Evolutionary conservation across 371 early-diverging fungal genomes (phyloP).

Genomic region (Agmasoma carcini): DNA sequence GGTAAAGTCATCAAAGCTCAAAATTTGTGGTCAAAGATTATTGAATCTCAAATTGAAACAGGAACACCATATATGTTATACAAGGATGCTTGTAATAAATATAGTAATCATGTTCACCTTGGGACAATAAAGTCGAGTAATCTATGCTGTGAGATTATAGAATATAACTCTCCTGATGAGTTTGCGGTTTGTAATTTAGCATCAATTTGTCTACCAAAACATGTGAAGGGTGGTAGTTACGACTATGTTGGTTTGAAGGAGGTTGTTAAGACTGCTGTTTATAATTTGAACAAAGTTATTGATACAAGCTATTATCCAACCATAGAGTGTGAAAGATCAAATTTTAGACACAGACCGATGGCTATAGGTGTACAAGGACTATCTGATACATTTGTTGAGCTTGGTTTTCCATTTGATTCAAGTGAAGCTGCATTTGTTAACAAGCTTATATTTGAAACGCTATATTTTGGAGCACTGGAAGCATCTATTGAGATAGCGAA

Average conservation of each 20-base stretch:
- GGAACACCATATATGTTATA: conserved; percentile 96
- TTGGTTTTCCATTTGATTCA: conserved; percentile 86
- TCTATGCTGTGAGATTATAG: conserved; percentile 69
- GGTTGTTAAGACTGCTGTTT: conserved; percentile 67
- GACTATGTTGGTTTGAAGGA: conserved; percentile 39
- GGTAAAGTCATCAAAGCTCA: conserved; percentile 60
- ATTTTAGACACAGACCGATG: conserved; percentile 83
- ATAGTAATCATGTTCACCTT: conserved; percentile 81
- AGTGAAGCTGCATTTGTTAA: conserved; percentile 72
- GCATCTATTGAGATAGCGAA: conserved; percentile 78
- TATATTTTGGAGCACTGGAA: conserved; percentile 86
- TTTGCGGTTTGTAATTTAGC: conserved; percentile 97
- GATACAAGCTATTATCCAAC: conserved; percentile 91
- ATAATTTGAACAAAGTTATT: conserved; percentile 86
- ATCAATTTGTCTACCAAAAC: conserved; percentile 80
- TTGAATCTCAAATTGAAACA: conserved; percentile 92
- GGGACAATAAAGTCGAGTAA: conserved; percentile 76
- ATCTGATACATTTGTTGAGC: conserved; percentile 83
- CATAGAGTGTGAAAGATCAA: conserved; percentile 67
- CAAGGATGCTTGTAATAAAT: conserved; percentile 90
- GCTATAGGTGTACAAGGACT: conserved; percentile 96
- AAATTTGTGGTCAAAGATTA: conserved; percentile 89
- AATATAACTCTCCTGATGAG: conserved; percentile 83
- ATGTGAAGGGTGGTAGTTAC: conserved; percentile 58
- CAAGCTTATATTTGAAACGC: conserved; percentile 79